Evolutionary conservation across 1,139 yeast species (phyloP), one percentile per base, ranked within the genome.

Genomic region (Geotrichum candidum): DNA sequence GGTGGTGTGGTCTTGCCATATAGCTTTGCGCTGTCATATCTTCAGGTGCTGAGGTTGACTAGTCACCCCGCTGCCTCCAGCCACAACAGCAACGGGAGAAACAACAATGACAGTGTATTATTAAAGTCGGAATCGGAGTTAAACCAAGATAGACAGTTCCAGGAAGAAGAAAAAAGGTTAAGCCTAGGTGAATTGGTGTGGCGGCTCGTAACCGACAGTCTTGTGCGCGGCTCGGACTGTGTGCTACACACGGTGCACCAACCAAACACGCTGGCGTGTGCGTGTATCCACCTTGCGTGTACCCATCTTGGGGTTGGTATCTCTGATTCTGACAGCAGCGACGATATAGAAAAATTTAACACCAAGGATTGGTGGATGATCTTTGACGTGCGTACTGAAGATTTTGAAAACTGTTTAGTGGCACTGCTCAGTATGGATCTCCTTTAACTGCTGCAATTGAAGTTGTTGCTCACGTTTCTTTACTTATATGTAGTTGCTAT

Each of bases 361-460:
- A 27, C 29, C 31, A 50, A 41, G 22, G 56, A 38, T 9, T 72
- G 74, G 75, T 72, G 74, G 74, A 59, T 50, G n/a, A 56, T 70
- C 5, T 72, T 72, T 58, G 75, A 71, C 52, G 75, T 71, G 15
- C 61, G 63, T 7, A 57, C 65, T 15, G 67, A 66, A 46, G 74
- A 72, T 29, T 63, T 72, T 63, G 68, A 67, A 6, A 70, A 70
- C 57, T 64, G 66, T 13, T 58, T 66, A 60, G 57, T 61, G 23
- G 54, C 68, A 51, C 58, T 70, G 18, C 46, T 41, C 3, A 15
- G 46, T 15, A 41, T 41, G 46, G 18, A 41, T 41, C 18, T 41
- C 9, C 18, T 41, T 3, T 41, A 41, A 41, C n/a, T 15, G n/a
- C 7, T 27, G 6, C 31, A 27, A 27, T 6, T 27, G 31, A 4